Percentiles rank a stretch among this genome's conserved stretches.
Evolutionary conservation across 345 rosid species (phyloP).

Genomic region (Boechera retrofracta): DNA sequence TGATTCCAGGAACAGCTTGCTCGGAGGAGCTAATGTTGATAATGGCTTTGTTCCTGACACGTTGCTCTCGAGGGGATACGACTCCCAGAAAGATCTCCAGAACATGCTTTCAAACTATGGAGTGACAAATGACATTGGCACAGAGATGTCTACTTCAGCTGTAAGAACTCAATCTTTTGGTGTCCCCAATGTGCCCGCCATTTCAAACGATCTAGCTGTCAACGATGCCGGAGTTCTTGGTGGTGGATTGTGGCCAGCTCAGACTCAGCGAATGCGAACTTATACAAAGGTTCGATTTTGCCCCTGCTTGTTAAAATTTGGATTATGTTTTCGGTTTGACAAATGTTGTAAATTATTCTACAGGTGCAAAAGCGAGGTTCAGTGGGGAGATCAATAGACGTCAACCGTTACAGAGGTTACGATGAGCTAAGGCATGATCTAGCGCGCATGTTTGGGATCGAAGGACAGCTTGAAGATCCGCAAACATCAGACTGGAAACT

Average conservation of each 20-base stretch:
- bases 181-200: conserved; percentile 77
- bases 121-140: conserved; percentile 79
- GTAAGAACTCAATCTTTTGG: conserved; percentile 92
- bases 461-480: conserved; percentile 95
- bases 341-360: conserved; percentile 12
- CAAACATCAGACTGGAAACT: conserved; percentile 95
- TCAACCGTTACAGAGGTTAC: conserved; percentile 83
- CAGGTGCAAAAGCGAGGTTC: conserved; percentile 98
- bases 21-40: conserved; percentile 67
- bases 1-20: conserved; percentile 70
- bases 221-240: conserved; percentile 77
- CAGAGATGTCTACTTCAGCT: conserved; percentile 88
- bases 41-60: conserved; percentile 73
- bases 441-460: conserved; percentile 96
- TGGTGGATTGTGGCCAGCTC: conserved; percentile 83
- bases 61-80: conserved; percentile 80
- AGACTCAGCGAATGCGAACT: conserved; percentile 89
- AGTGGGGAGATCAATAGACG: conserved; percentile 96
- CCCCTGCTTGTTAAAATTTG: conserved; percentile 2
- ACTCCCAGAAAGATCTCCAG: conserved; percentile 95
- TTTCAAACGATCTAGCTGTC: conserved; percentile 74
- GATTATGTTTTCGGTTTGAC: background rate
- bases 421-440: conserved; percentile 86
- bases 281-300: conserved; percentile 77
- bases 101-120: conserved; percentile 88